Evolutionary conservation across 768 basidiomycete genomes (phyloP), one percentile per base, ranked within the genome.

Genomic region (Termitomyces sp.): DNA sequence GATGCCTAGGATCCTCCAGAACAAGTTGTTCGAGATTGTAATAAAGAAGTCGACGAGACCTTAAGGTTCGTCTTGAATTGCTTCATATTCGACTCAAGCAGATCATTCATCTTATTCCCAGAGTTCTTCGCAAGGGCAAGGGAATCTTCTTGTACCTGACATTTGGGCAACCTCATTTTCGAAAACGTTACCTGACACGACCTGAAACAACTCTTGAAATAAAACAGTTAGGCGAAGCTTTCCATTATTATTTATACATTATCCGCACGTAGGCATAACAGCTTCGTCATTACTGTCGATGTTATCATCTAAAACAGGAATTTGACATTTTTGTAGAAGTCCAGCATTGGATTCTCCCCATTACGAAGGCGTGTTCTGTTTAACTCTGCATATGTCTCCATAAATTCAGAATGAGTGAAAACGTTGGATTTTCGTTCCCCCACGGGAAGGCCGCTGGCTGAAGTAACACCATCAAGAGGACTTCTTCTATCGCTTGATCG

Each of bases 271-370:
- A 64, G 55, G 24, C 39, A 36, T 16, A 29, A 18, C 33, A n/a
- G 34, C 31, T 22, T 12, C 48, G 36, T 12, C 28, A 34, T 36
- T 20, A 41, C n/a, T 20, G 22, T 24, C 22, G 10, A 22, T 44
- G 12, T 22, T 24, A 24, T 22, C 12, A 33, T 41, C 22, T 73
- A 96, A 64, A 96, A 96, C 66, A 96, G 76, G 68, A 97, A 87
- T 71, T 94, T 94, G 60, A 94, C 94, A 74, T 97, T 97, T 72
- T 88, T 83, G 70, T 97, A 98, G 70, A 88, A 94, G 64, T 88
- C 85, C 56, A 94, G 66, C 79, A 97, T 78, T 7, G 94, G 92
- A 69, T 94, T 95, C 72, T 91, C 91, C 51, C 94, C 92, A 68
- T 83, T 94, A 60, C 75, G 77, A 54, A 94, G 72, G 46, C 77